A percentile compares a stretch with the other conserved stretches of the same genome.
These are phyloP conservation scores for Thermochaetoides thermophila DNA, from an alignment of 495 filamentous ascomycete genomes.

Conservation along the genomic window DNA sequence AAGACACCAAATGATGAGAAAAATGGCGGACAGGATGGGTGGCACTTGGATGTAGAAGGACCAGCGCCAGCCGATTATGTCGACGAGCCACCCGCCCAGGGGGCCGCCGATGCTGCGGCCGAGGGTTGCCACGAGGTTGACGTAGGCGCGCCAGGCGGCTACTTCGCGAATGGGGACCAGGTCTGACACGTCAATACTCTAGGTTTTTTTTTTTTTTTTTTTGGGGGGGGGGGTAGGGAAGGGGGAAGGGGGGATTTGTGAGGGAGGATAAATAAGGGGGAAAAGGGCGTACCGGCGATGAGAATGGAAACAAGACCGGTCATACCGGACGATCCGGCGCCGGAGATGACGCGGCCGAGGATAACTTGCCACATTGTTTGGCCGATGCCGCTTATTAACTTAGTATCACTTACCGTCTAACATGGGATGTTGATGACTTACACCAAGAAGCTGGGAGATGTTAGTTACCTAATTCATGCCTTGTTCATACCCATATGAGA, in stretches of 20 bases:
- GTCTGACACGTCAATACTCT: too few species aligned
- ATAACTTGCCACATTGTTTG: constrained; percentile 38
- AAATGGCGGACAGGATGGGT: constrained; percentile 37
- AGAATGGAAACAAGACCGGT: constrained; percentile 41
- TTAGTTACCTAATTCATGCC: constrained; percentile 1
- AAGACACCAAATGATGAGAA: constrained; percentile 33
- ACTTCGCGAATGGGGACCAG: constrained; percentile 53
- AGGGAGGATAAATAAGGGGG: too few species aligned
- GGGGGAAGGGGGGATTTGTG: too few species aligned
- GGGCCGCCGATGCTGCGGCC: constrained; percentile 53
- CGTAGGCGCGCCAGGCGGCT: constrained; percentile 48
- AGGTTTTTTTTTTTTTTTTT: too few species aligned
- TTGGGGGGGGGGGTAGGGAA: too few species aligned
- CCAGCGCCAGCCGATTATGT: constrained; percentile 56
- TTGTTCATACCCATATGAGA: neutral
- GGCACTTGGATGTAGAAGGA: constrained; percentile 48
- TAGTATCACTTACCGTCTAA: neutral
- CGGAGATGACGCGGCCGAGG: constrained; percentile 42
- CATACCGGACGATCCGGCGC: constrained; percentile 44
- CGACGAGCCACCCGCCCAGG: constrained; percentile 47
- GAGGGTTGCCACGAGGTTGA: constrained; percentile 48
- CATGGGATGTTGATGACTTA: constrained; percentile 7
- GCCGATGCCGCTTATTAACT: constrained; percentile 31
- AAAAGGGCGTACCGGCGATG: constrained; percentile 41
- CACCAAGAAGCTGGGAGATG: constrained; percentile 22